These are phyloP conservation scores for Lunularia cruciata DNA, from an alignment of 225 moss, liverwort and hornwort species.

Conservation along the genomic window DNA sequence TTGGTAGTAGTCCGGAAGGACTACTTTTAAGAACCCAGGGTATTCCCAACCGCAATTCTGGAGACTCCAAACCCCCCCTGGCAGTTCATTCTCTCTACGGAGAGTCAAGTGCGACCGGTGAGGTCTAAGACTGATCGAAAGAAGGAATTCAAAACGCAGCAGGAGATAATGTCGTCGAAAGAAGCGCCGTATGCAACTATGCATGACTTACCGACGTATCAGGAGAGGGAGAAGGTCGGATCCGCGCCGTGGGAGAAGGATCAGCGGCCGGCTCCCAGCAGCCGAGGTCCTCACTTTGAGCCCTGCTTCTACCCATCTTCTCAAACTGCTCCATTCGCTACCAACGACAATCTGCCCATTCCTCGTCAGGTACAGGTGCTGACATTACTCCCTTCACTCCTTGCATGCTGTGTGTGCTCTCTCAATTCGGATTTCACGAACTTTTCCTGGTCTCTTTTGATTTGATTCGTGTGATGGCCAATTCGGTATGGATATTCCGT, in stretches of 20 bases:
- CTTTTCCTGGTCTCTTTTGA: background rate
- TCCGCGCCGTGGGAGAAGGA: conserved; percentile 55
- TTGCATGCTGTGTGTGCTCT: too few relatives aligned
- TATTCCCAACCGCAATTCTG: conserved; percentile 26
- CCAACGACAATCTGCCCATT: conserved; percentile 48
- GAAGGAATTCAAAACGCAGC: conserved; percentile 37
- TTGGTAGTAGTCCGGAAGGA: conserved; percentile 5
- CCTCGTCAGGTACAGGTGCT: conserved; percentile 42
- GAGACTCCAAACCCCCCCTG: conserved; percentile 43
- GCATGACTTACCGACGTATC: conserved; percentile 47
- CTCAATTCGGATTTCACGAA: background rate
- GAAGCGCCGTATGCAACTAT: conserved; percentile 48
- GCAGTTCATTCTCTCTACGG: conserved; percentile 34
- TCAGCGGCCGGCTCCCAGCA: conserved; percentile 36
- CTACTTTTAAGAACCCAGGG: background rate
- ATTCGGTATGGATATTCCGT: too few relatives aligned
- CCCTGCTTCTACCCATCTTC: conserved; percentile 38
- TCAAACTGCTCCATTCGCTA: conserved; percentile 53
- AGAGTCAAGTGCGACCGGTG: conserved; percentile 33
- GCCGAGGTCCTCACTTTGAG: conserved; percentile 27
- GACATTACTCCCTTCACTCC: background rate
- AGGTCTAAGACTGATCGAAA: conserved; percentile 46
- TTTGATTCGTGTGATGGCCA: too few relatives aligned
- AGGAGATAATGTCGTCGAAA: conserved; percentile 46
- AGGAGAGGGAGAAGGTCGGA: conserved; percentile 54